Evolutionary conservation across 768 basidiomycete genomes (phyloP).

Genomic region (Auriscalpium vulgare): DNA sequence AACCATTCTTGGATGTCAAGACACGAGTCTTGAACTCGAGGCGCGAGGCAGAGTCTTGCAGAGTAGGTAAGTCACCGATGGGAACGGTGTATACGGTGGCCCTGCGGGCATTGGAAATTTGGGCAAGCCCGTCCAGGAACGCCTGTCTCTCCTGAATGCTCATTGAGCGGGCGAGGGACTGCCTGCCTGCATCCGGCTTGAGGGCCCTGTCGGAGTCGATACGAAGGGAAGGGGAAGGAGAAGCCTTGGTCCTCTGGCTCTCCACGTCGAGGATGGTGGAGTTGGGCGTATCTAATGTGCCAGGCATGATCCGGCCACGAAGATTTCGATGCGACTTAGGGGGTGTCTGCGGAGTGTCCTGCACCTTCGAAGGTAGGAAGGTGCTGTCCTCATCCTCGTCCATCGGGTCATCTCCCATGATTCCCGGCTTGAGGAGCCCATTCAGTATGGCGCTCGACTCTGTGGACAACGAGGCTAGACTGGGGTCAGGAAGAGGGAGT

Average conservation of each 20-base stretch:
- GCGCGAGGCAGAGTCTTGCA: conserved; percentile 8
- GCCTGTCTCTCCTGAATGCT: conserved; percentile 10
- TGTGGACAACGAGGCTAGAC: conserved; percentile 43
- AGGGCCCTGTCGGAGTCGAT: conserved; percentile 1
- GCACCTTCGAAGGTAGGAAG: not conserved
- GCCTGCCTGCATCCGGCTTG: not conserved
- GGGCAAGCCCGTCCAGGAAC: conserved; percentile 11
- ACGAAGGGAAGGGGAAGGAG: not conserved
- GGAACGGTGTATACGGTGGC: conserved; percentile 12
- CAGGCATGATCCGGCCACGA: conserved; percentile 13
- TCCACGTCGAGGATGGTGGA: conserved; percentile 7
- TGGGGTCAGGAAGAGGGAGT: conserved; percentile 27
- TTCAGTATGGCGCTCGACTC: conserved; percentile 40
- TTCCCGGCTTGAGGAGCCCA: conserved; percentile 37
- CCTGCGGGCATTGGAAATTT: conserved; percentile 9
- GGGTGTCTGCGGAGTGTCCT: not conserved
- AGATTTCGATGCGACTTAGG: not conserved
- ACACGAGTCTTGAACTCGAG: conserved; percentile 11
- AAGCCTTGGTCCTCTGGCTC: not conserved
- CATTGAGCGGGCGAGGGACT: conserved; percentile 8
- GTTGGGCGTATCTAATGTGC: conserved; percentile 8
- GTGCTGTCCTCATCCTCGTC: conserved; percentile 11
- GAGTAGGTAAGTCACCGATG: conserved; percentile 1
- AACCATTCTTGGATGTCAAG: not conserved
- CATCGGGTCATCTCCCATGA: conserved; percentile 26